Evolutionary conservation across 2,329 filamentous ascomycete genomes (phyloP).

Genomic region (Metarhizium guizhouense): DNA sequence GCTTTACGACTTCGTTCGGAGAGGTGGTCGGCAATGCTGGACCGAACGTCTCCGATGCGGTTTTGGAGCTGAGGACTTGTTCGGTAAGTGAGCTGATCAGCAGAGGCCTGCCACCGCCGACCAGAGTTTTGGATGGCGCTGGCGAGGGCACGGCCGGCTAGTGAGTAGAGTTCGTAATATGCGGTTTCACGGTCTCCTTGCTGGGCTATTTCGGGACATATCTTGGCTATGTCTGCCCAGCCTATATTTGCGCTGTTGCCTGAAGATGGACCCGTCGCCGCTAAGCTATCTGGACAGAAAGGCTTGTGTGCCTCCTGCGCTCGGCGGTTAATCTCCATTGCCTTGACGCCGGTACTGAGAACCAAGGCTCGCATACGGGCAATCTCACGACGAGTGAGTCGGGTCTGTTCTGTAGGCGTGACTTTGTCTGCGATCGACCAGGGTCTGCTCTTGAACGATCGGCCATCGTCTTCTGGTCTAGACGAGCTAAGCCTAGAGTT

Average conservation of each 20-base stretch:
- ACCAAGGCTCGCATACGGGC: conserved; percentile 70
- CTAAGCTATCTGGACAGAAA: conserved; percentile 14
- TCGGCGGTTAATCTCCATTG: conserved; percentile 65
- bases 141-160: conserved; percentile 43
- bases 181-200: conserved; percentile 25
- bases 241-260: conserved; percentile 15
- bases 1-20: conserved; percentile 54
- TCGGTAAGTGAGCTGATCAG: conserved; percentile 48
- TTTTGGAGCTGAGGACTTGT: conserved; percentile 45
- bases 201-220: conserved; percentile 26
- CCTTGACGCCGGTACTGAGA: conserved; percentile 81
- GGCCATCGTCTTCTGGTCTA: conserved; percentile 13
- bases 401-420: conserved; percentile 23
- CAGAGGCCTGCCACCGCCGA: conserved; percentile 49
- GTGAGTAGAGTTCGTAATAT: conserved; percentile 37
- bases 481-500: conserved; percentile 23
- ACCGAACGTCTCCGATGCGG: conserved; percentile 37
- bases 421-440: conserved; percentile 43
- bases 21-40: conserved; percentile 42
- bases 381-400: conserved; percentile 61
- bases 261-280: conserved; percentile 12
- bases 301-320: conserved; percentile 41
- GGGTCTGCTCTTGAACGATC: conserved; percentile 25
- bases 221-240: conserved; percentile 35
- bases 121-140: conserved; percentile 37